Conservation (phyloP, 1,284 basidiomycete species). For the Tausonia pullulans region DNA sequence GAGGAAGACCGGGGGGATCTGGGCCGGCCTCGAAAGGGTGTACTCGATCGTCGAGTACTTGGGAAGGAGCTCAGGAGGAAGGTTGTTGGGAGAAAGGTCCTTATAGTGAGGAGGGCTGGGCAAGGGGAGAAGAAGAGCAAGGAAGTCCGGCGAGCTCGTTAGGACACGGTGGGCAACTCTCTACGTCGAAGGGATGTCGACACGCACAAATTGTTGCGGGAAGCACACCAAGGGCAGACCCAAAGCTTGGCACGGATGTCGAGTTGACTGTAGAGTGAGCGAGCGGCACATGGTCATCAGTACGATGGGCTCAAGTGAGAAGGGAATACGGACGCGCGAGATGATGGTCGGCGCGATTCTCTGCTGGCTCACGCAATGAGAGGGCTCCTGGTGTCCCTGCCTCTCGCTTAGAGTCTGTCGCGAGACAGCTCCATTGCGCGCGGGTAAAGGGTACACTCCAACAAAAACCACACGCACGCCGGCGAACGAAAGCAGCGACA, state of each 20-base stretch:
- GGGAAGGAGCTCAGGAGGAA: constrained; percentile 88
- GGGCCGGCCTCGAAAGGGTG: constrained; percentile 80
- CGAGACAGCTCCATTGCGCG: no score
- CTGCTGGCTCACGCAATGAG: no score
- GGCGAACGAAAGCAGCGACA: not conserved
- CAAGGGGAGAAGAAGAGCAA: no score
- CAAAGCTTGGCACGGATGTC: constrained; percentile 97
- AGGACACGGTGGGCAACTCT: no score
- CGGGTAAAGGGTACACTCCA: not conserved
- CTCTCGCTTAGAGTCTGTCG: no score
- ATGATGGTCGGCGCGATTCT: no score
- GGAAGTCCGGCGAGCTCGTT: no score
- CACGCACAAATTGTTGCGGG: constrained; percentile 69
- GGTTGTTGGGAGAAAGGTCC: constrained; percentile 93
- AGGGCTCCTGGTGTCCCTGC: no score
- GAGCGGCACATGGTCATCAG: not conserved
- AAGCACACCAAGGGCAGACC: constrained; percentile 98
- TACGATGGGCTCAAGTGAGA: no score
- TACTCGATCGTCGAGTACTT: constrained; percentile 99
- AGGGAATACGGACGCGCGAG: no score
- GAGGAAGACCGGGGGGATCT: constrained; percentile 89
- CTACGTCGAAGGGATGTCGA: no score
- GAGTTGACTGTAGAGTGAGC: constrained; percentile 60
- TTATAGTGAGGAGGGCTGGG: constrained; percentile 83
- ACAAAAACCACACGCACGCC: not conserved